These are phyloP conservation scores for Moniliophthora roreri DNA, from an alignment of 1,284 basidiomycete species.

Conservation along the genomic window DNA sequence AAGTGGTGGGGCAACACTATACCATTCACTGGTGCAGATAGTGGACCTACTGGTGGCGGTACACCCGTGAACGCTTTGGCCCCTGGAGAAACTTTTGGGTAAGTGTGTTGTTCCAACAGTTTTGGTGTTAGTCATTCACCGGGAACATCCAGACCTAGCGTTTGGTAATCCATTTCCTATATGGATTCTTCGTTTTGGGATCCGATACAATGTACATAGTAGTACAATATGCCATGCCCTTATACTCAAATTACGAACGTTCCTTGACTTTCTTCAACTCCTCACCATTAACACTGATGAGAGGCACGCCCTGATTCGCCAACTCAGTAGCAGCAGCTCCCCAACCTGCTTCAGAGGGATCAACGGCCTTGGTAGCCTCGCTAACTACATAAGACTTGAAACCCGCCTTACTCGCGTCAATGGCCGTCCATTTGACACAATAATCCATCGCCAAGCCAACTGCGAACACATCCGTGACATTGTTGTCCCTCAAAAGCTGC, in stretches of 20 bases:
- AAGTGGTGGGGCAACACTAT: conserved; percentile 61
- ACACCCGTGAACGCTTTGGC: not conserved
- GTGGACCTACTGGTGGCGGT: not conserved
- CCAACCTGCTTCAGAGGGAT: conserved; percentile 25
- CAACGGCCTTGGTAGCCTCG: conserved; percentile 34
- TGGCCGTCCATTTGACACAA: conserved; percentile 47
- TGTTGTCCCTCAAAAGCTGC: conserved; percentile 30
- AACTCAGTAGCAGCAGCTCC: conserved; percentile 23
- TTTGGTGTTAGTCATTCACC: too few species aligned
- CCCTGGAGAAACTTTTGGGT: conserved; percentile 1
- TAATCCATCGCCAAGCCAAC: conserved; percentile 65
- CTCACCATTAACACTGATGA: conserved; percentile 9
- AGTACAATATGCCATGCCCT: too few species aligned
- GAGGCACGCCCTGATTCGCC: conserved; percentile 3
- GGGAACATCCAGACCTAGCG: too few species aligned
- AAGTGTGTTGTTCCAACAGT: not conserved
- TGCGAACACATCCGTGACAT: conserved; percentile 47
- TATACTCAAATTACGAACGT: too few species aligned
- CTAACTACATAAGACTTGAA: conserved; percentile 37
- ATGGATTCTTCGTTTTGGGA: too few species aligned
- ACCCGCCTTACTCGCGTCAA: conserved; percentile 43
- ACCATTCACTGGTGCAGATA: not conserved
- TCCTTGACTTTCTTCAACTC: conserved; percentile 12
- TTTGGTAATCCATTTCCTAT: too few species aligned
- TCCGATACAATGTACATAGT: too few species aligned